A percentile compares a stretch with the other conserved stretches of the same genome.
Evolutionary conservation across 2,329 filamentous ascomycete genomes (phyloP).

Genomic region (Penicillium nordicum): DNA sequence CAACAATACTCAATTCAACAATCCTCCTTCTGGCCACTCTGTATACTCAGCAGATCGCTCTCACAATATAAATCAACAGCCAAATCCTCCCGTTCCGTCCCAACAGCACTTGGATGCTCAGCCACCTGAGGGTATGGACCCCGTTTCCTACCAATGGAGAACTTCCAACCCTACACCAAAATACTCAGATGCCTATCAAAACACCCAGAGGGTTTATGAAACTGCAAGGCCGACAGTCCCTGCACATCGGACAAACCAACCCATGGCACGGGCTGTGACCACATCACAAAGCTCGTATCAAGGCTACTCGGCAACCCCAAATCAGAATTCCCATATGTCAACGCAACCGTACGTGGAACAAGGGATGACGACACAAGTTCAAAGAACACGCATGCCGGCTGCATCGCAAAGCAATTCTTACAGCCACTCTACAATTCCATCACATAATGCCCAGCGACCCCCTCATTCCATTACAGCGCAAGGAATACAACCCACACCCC

Average conservation of each 20-base stretch:
- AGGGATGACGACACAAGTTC: neutral
- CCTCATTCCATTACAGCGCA: neutral
- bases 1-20: neutral
- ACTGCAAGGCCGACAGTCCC: neutral
- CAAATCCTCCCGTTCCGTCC: neutral
- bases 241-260: neutral
- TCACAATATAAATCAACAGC: neutral
- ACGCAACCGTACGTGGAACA: neutral
- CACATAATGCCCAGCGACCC: neutral
- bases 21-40: too few species aligned
- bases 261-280: neutral
- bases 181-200: neutral
- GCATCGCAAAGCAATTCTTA: neutral
- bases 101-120: neutral
- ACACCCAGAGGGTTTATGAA: neutral
- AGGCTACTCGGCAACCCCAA: neutral
- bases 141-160: neutral
- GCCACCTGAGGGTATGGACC: neutral
- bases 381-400: neutral
- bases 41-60: neutral
- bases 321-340: neutral
- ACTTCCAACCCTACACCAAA: neutral
- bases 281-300: neutral
- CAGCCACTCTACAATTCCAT: neutral
- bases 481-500: neutral